Conservation (phyloP, 1,139 yeast species). For the Sugiyamaella neomexicana region DNA sequence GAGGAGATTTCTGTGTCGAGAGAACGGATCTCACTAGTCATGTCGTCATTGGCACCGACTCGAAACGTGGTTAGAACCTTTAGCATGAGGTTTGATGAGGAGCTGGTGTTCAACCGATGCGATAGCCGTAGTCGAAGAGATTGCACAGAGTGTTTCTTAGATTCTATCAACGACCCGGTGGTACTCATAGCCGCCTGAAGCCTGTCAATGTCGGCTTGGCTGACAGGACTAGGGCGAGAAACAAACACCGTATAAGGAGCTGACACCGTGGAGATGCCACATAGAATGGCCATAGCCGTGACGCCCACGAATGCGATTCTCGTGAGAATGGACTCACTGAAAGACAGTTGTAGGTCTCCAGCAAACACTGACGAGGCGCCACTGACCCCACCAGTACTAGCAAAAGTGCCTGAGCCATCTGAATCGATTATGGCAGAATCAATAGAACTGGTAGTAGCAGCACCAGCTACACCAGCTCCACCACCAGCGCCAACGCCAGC, state of each 20-base stretch:
- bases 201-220: slow-evolving; percentile 39
- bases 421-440: too few species aligned
- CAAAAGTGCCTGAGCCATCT: too few species aligned
- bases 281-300: slow-evolving; percentile 65
- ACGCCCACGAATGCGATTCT: slow-evolving; percentile 71
- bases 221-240: slow-evolving; percentile 33
- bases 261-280: slow-evolving; percentile 76
- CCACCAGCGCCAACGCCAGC: background rate
- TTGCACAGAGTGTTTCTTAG: slow-evolving; percentile 31
- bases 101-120: slow-evolving; percentile 27
- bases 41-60: slow-evolving; percentile 33
- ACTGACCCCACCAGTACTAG: too few species aligned
- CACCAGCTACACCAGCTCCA: too few species aligned
- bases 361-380: slow-evolving; percentile 19
- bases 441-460: too few species aligned
- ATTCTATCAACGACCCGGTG: slow-evolving; percentile 39
- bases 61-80: slow-evolving; percentile 33
- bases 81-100: slow-evolving; percentile 34
- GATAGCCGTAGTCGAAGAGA: slow-evolving; percentile 23
- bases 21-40: slow-evolving; percentile 65
- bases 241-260: slow-evolving; percentile 53
- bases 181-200: slow-evolving; percentile 41
- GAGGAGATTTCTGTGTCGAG: slow-evolving; percentile 72
- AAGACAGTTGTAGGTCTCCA: slow-evolving; percentile 34
- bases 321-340: slow-evolving; percentile 46